A percentile compares a stretch with the other conserved stretches of the same genome.
phyloP scores from a whole-genome alignment of 495 filamentous ascomycete genomes.

The Aeminium ludgeri region DNA sequence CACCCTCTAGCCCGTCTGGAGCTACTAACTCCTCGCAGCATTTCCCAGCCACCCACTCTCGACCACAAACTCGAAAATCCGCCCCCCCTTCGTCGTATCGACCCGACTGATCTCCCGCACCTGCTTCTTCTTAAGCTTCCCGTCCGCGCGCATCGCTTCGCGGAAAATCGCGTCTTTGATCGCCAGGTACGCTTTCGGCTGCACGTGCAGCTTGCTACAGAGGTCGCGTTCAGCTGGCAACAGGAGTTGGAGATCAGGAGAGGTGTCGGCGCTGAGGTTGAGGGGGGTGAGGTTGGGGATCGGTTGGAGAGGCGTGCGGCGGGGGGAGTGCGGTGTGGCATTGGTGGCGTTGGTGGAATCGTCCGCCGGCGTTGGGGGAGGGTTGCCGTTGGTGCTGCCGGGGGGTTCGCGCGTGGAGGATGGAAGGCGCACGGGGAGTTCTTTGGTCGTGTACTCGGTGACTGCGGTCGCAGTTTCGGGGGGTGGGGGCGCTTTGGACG shows the following conservation, averaged over 20 bases:
- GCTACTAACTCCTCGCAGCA: slow-evolving; percentile 17
- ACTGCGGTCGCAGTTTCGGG: slow-evolving; percentile 57
- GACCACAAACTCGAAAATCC: slow-evolving; percentile 89
- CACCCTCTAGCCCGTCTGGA: no score
- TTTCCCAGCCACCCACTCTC: slow-evolving; percentile 84
- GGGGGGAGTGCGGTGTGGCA: no score
- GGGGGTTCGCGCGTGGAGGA: slow-evolving; percentile 24
- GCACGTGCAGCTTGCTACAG: slow-evolving; percentile 61
- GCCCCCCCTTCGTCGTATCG: slow-evolving; percentile 44
- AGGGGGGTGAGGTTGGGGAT: slow-evolving; percentile 42
- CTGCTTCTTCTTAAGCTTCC: slow-evolving; percentile 76
- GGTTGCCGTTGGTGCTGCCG: slow-evolving; percentile 2
- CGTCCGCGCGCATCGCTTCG: slow-evolving; percentile 76
- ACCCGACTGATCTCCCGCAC: slow-evolving; percentile 58
- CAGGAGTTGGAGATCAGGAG: slow-evolving; percentile 72
- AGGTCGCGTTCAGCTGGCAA: slow-evolving; percentile 69
- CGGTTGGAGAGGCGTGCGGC: slow-evolving; percentile 17
- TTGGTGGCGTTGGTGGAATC: slow-evolving; percentile 10
- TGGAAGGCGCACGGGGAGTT: slow-evolving; percentile 36
- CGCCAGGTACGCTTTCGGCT: slow-evolving; percentile 84
- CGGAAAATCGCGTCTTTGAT: slow-evolving; percentile 82
- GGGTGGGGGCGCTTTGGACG: slow-evolving; percentile 38
- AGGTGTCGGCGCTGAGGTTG: slow-evolving; percentile 55
- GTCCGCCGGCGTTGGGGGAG: slow-evolving; percentile 14
- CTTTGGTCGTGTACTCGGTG: slow-evolving; percentile 55